These are phyloP conservation scores for Ustilago shanxiensis DNA, from an alignment of 1,284 basidiomycete species.

Conservation along the genomic window DNA sequence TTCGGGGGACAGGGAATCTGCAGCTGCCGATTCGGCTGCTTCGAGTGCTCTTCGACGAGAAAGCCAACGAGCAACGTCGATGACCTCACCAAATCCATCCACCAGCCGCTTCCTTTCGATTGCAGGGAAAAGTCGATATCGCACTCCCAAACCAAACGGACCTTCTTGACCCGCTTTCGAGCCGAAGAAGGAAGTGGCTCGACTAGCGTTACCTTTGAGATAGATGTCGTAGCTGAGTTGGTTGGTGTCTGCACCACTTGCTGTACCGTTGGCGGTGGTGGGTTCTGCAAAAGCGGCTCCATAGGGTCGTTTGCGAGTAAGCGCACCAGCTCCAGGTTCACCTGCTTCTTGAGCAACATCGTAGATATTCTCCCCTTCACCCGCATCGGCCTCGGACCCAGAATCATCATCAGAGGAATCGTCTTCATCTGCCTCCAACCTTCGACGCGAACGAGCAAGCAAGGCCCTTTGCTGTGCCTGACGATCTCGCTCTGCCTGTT, in stretches of 20 bases:
- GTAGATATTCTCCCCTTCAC: slow-evolving; percentile 75
- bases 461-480: slow-evolving; percentile 88
- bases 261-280: slow-evolving; percentile 73
- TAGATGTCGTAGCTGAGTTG: slow-evolving; percentile 94
- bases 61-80: slow-evolving; percentile 81
- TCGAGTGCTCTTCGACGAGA: slow-evolving; percentile 58
- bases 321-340: slow-evolving; percentile 14
- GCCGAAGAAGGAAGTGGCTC: slow-evolving; percentile 84
- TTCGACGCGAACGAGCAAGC: slow-evolving; percentile 80
- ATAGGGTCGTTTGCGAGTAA: slow-evolving; percentile 36
- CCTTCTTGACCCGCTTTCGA: slow-evolving; percentile 44
- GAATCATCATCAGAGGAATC: slow-evolving; percentile 72
- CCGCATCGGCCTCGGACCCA: slow-evolving; percentile 73
- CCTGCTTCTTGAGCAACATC: slow-evolving; percentile 31
- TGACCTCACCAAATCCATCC: slow-evolving; percentile 94
- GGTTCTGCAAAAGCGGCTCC: slow-evolving; percentile 33
- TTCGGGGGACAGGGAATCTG: slow-evolving; percentile 18
- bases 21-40: slow-evolving; percentile 32
- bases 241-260: slow-evolving; percentile 74
- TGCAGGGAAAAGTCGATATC: slow-evolving; percentile 97
- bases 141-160: slow-evolving; percentile 76
- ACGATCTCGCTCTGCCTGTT: slow-evolving; percentile 84
- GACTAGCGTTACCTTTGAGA: slow-evolving; percentile 90
- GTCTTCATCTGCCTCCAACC: slow-evolving; percentile 83
- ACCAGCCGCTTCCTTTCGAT: slow-evolving; percentile 91